These are phyloP conservation scores for Adansonia madagascariensis DNA, from an alignment of 441 rosid species.

Conservation along the genomic window DNA sequence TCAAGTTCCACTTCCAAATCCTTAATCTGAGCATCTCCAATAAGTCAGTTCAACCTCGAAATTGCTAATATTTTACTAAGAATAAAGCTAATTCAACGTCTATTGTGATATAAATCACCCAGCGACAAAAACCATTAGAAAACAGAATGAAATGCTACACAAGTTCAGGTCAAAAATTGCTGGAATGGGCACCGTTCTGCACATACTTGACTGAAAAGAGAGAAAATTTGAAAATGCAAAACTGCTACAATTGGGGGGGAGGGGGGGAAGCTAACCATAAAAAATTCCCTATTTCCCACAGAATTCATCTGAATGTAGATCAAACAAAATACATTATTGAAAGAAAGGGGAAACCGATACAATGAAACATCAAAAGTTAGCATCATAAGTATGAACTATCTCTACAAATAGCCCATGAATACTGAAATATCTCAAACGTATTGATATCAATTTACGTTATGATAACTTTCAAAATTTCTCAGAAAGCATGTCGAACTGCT, in stretches of 20 bases:
- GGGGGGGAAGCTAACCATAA: neutral
- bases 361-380: neutral
- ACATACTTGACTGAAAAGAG: neutral
- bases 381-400: conserved; percentile 7
- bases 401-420: neutral
- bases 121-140: conserved; percentile 10
- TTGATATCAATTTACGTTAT: neutral
- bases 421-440: neutral
- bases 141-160: neutral
- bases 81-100: conserved; percentile 9
- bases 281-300: conserved; percentile 4
- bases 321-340: neutral
- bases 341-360: conserved; percentile 1
- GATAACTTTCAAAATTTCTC: conserved; percentile 15
- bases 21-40: conserved; percentile 61
- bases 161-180: conserved; percentile 6
- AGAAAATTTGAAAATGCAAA: conserved; percentile 1
- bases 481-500: conserved; percentile 19
- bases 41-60: conserved; percentile 18
- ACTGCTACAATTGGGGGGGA: neutral
- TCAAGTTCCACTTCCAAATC: conserved; percentile 97
- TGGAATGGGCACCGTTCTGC: neutral
- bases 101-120: neutral
- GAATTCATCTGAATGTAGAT: neutral
- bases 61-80: neutral